Percentiles rank a stretch among this genome's conserved stretches.
Evolutionary conservation across 345 rosid species (phyloP).

Genomic region (Barbarea vulgaris): DNA sequence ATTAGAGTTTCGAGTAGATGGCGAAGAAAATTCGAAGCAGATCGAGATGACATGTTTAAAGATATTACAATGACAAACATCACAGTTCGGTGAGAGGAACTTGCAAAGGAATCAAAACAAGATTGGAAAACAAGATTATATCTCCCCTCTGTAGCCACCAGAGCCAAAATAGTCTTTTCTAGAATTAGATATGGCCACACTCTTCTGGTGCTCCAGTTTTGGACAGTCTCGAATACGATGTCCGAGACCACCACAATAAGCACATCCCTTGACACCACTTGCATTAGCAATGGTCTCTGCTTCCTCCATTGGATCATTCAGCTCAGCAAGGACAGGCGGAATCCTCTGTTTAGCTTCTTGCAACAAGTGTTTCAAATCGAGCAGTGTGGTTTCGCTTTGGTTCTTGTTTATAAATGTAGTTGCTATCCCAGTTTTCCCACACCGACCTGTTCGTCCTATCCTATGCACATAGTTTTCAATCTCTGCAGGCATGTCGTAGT

Average conservation of each 20-base stretch:
- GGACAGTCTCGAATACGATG: slow-evolving; percentile 89
- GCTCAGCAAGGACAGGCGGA: slow-evolving; percentile 90
- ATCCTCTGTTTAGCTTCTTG: slow-evolving; percentile 94
- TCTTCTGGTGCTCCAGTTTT: slow-evolving; percentile 85
- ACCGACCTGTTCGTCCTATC: slow-evolving; percentile 91
- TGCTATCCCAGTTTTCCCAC: slow-evolving; percentile 93
- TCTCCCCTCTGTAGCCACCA: slow-evolving; percentile 92
- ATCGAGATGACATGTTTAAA: slow-evolving; percentile 6
- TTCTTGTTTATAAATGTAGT: slow-evolving; percentile 95
- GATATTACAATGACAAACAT: neutral
- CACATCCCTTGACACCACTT: slow-evolving; percentile 92
- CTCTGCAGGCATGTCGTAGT: slow-evolving; percentile 96
- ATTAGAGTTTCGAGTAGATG: neutral
- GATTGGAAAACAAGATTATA: slow-evolving; percentile 27
- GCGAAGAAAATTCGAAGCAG: neutral
- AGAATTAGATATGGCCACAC: slow-evolving; percentile 76
- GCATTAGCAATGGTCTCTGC: slow-evolving; percentile 67
- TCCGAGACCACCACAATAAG: slow-evolving; percentile 93
- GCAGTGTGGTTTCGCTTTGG: slow-evolving; percentile 85
- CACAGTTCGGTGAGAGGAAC: slow-evolving; percentile 8
- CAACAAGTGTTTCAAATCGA: slow-evolving; percentile 84
- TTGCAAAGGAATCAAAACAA: neutral
- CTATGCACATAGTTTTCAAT: slow-evolving; percentile 93
- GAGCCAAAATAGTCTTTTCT: slow-evolving; percentile 89
- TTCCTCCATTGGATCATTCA: slow-evolving; percentile 85